phyloP scores from a whole-genome alignment of 1,284 basidiomycete genomes.

The Fomes fomentarius region DNA sequence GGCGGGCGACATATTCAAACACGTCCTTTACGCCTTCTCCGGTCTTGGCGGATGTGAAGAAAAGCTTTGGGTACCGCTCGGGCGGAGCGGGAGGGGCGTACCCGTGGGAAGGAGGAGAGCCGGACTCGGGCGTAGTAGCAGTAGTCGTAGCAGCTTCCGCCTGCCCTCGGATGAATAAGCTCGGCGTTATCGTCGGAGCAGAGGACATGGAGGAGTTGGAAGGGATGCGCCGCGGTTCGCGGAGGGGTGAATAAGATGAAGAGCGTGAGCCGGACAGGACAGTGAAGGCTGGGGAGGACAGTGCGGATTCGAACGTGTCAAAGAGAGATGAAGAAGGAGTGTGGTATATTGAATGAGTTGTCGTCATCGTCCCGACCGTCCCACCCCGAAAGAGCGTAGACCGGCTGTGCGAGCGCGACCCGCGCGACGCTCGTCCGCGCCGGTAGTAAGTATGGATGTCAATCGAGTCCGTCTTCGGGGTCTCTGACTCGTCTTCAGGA shows the following conservation, averaged over 20 bases:
- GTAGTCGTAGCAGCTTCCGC: conserved; percentile 19
- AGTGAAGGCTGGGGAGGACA: conserved; percentile 56
- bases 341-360: conserved; percentile 65
- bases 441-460: conserved; percentile 29
- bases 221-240: conserved; percentile 40
- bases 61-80: conserved; percentile 60
- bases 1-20: conserved; percentile 67
- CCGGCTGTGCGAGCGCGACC: conserved; percentile 46
- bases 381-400: conserved; percentile 46
- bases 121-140: conserved; percentile 28
- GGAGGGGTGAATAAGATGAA: conserved; percentile 23
- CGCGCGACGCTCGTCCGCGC: conserved; percentile 34
- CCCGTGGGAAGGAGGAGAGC: conserved; percentile 20
- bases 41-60: conserved; percentile 76
- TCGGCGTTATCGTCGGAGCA: conserved; percentile 63
- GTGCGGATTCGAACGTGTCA: conserved; percentile 51
- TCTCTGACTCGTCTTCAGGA: conserved; percentile 25
- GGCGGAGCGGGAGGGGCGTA: conserved; percentile 37
- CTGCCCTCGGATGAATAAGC: conserved; percentile 50
- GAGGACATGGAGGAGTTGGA: conserved; percentile 53
- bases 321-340: conserved; percentile 76
- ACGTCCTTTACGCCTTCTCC: conserved; percentile 69
- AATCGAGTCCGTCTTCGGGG: conserved; percentile 34
- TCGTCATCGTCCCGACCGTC: conserved; percentile 57
- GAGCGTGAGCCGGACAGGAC: conserved; percentile 32